phyloP scores from a whole-genome alignment of 2,329 filamentous ascomycete species.

The Alternaria triticina region DNA sequence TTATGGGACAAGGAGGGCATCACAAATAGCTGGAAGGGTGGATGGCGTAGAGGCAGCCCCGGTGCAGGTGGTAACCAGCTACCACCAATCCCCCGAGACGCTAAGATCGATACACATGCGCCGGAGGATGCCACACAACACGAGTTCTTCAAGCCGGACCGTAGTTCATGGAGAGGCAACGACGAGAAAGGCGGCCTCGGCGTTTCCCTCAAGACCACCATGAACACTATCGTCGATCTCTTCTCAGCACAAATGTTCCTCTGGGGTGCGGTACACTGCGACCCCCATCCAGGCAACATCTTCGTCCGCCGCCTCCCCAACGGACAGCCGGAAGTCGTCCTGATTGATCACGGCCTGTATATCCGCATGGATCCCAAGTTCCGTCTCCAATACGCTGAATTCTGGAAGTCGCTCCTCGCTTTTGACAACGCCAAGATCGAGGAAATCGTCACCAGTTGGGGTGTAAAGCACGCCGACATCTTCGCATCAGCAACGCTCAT shows the following conservation, averaged over 20 bases:
- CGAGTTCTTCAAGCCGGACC: conserved; percentile 77
- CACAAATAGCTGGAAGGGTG: conserved; percentile 77
- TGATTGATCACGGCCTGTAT: conserved; percentile 97
- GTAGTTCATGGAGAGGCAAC: conserved; percentile 77
- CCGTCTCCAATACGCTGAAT: conserved; percentile 81
- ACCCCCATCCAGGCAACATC: conserved; percentile 96
- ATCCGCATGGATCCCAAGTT: conserved; percentile 87
- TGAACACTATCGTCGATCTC: conserved; percentile 95
- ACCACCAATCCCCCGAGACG: conserved; percentile 49
- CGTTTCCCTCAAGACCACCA: conserved; percentile 81
- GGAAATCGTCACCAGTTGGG: conserved; percentile 79
- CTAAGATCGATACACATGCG: conserved; percentile 39
- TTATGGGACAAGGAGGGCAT: conserved; percentile 91
- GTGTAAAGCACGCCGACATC: conserved; percentile 85
- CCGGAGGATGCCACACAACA: conserved; percentile 50
- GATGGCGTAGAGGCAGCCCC: conserved; percentile 75
- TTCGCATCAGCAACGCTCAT: conserved; percentile 91
- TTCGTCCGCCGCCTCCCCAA: conserved; percentile 86
- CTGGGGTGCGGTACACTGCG: conserved; percentile 94
- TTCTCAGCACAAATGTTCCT: conserved; percentile 99
- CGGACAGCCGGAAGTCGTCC: conserved; percentile 86
- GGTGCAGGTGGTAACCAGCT: conserved; percentile 75
- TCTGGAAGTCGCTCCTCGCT: conserved; percentile 94
- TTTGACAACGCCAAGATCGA: conserved; percentile 86
- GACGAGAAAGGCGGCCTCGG: conserved; percentile 81